These are phyloP conservation scores for Tuber magnatum DNA, from an alignment of 495 filamentous ascomycete genomes.

Conservation along the genomic window DNA sequence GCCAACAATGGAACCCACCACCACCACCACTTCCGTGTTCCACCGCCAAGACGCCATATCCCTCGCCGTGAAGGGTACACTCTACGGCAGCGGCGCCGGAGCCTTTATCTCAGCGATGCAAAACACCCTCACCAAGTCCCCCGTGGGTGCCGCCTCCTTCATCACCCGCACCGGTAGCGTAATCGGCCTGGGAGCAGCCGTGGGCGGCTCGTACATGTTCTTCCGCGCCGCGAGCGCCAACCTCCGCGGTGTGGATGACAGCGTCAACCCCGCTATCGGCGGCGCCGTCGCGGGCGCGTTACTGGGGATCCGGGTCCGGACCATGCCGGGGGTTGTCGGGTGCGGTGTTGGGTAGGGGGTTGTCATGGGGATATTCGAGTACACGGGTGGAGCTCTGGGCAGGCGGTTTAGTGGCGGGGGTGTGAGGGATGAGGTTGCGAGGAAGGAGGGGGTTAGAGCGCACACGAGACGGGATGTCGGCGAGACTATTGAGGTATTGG, in stretches of 20 bases:
- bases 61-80: conserved; percentile 55
- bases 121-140: conserved; percentile 72
- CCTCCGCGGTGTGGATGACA: conserved; percentile 66
- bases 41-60: conserved; percentile 58
- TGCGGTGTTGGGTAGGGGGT: conserved; percentile 61
- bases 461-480: conserved; percentile 68
- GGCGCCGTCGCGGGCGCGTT: conserved; percentile 66
- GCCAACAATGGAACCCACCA: neutral
- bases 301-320: conserved; percentile 63
- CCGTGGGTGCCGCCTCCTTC: conserved; percentile 67
- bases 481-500: conserved; percentile 73
- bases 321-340: conserved; percentile 72
- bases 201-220: conserved; percentile 75
- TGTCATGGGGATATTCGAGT: conserved; percentile 63
- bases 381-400: conserved; percentile 59
- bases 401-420: conserved; percentile 45
- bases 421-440: conserved; percentile 66
- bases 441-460: conserved; percentile 68
- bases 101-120: conserved; percentile 67
- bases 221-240: conserved; percentile 65
- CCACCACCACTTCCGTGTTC: conserved; percentile 22
- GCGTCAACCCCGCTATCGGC: conserved; percentile 60
- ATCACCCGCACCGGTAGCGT: conserved; percentile 64
- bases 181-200: conserved; percentile 63
- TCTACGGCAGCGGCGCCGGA: conserved; percentile 61